A percentile compares a stretch with the other conserved stretches of the same genome.
phyloP scores from a whole-genome alignment of 169 alveolate genomes.

The Amoebophrya sp. region DNA sequence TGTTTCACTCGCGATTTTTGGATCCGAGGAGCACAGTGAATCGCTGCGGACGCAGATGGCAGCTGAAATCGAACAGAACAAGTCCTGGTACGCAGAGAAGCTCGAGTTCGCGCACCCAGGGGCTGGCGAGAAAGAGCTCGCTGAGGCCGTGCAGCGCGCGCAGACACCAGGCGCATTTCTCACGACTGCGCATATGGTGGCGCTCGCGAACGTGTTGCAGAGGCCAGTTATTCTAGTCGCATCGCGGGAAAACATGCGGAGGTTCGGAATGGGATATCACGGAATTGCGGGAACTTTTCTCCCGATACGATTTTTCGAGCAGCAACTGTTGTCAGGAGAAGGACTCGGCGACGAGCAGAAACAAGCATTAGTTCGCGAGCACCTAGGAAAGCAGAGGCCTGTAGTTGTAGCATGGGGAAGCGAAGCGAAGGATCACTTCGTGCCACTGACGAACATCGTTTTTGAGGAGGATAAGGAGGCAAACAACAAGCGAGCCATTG shows the following conservation, averaged over 20 bases:
- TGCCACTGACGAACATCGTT: not conserved
- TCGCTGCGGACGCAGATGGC: not conserved
- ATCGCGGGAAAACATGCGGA: not conserved
- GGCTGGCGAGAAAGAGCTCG: not conserved
- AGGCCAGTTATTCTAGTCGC: not conserved
- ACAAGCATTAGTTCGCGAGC: too few species aligned
- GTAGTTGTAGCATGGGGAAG: slow-evolving; percentile 6
- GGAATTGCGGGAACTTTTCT: not conserved
- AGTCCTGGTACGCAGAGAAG: not conserved
- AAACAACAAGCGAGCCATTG: not conserved
- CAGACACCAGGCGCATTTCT: not conserved
- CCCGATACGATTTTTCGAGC: not conserved
- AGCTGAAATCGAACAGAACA: not conserved
- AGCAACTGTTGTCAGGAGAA: not conserved
- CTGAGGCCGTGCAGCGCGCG: not conserved
- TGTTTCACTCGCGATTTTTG: not conserved
- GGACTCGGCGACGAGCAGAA: too few species aligned
- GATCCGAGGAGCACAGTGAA: not conserved
- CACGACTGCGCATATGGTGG: not conserved
- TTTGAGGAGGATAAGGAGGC: not conserved
- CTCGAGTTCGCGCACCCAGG: not conserved
- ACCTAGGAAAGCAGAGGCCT: not conserved
- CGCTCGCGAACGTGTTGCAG: not conserved
- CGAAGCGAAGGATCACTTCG: not conserved
- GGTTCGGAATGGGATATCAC: not conserved